Evolutionary conservation across 805 yeast species (phyloP), one percentile per base, ranked within the genome.

Genomic region (Suhomyces canberraensis): DNA sequence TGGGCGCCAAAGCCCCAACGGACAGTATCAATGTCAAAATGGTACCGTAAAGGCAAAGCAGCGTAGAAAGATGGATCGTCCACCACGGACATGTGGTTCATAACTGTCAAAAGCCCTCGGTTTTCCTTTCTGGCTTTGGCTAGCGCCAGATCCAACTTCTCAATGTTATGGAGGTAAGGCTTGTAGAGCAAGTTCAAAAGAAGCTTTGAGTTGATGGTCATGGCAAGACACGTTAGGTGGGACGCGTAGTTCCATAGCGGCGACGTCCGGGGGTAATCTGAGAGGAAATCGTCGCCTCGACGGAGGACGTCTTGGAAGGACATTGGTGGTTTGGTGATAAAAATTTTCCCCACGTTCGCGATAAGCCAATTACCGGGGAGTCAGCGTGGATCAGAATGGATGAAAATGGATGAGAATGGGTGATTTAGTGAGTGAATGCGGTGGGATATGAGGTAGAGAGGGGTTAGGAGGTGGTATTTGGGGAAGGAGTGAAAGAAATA

Each of bases 1-100:
- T 82, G 78, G 8, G 98, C 98, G 0, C 95, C 98, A 37, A 93
- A 69, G 4, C 96, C 90, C 98, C 98, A 91, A 51, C 98, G 72
- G 36, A 88, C 77, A 36, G 76, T 73, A 44, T 79, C 84, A 13
- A 84, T 63, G 38, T 78, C 76, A 11, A 66, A 59, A 47, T 77
- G 84, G 47, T 75, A 76, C 25, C 78, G 69, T 76, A 81, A 73
- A 0, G 97, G 96, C 40, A 90, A 67, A 24, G 84, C 76, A 0
- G 95, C 95, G 86, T 95, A 91, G 29, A 87, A 64, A 24, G 85
- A 72, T 0, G 98, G 98, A 53, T 91, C 98, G 56, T 91, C 98
- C 16, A 88, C 84, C 21, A 75, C 84, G 3, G 90, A 82, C 93
- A 87, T 85, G 54, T 89, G 96, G 58, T 90, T 90, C 95, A 88